Percentiles rank a stretch among this genome's conserved stretches.
Conservation (phyloP, 805 yeast species). For the Ogataea populi-albae region DNA sequence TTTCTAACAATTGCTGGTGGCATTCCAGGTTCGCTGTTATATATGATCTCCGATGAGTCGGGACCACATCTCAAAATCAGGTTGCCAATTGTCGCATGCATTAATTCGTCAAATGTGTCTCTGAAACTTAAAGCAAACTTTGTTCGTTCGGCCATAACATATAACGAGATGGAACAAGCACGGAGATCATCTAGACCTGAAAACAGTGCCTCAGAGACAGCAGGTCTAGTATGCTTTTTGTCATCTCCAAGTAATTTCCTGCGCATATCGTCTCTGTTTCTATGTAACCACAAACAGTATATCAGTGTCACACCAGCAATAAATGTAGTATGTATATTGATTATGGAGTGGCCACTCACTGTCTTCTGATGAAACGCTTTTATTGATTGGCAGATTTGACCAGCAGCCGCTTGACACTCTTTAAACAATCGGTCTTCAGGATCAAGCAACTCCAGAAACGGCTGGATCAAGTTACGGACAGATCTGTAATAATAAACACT, state of each 20-base stretch:
- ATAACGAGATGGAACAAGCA: slow-evolving; percentile 61
- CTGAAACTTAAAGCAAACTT: slow-evolving; percentile 59
- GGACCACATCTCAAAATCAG: slow-evolving; percentile 62
- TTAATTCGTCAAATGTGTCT: slow-evolving; percentile 65
- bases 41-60: slow-evolving; percentile 55
- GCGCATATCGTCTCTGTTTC: slow-evolving; percentile 58
- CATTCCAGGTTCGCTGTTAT: slow-evolving; percentile 46
- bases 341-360: slow-evolving; percentile 59
- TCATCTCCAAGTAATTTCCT: slow-evolving; percentile 53
- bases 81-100: slow-evolving; percentile 63
- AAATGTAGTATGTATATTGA: slow-evolving; percentile 64
- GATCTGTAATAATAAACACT: slow-evolving; percentile 59
- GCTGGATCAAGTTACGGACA: slow-evolving; percentile 59
- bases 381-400: slow-evolving; percentile 63
- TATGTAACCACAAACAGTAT: slow-evolving; percentile 64
- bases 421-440: slow-evolving; percentile 59
- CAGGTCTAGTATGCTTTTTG: slow-evolving; percentile 59
- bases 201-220: slow-evolving; percentile 50
- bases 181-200: slow-evolving; percentile 60
- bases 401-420: slow-evolving; percentile 72
- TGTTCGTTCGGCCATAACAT: slow-evolving; percentile 65
- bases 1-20: slow-evolving; percentile 58
- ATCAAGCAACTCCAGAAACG: slow-evolving; percentile 57
- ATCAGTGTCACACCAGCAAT: slow-evolving; percentile 67
- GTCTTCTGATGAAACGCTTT: slow-evolving; percentile 63